Conservation (phyloP, 768 basidiomycete genomes). For the Suillus subluteus region DNA sequence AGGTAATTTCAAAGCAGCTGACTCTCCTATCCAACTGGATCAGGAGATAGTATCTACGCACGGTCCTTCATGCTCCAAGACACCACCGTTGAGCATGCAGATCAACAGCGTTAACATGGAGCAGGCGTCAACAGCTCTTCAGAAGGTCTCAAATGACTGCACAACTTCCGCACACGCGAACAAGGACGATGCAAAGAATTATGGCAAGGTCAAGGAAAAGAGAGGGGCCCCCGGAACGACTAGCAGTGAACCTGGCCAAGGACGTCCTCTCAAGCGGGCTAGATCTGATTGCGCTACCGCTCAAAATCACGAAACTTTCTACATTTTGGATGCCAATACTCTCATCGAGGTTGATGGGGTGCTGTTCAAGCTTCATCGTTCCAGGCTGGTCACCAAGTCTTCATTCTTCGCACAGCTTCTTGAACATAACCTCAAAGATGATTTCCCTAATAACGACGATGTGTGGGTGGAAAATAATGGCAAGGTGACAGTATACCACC, state of each 20-base stretch:
- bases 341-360: constrained; percentile 36
- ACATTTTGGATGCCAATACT: constrained; percentile 40
- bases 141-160: neutral
- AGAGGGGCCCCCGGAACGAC: neutral
- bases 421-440: constrained; percentile 8
- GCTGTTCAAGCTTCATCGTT: constrained; percentile 40
- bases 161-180: neutral
- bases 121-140: neutral
- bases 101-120: neutral
- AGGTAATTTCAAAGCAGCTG: neutral
- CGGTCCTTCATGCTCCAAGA: neutral
- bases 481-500: constrained; percentile 3
- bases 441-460: neutral
- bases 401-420: constrained; percentile 37
- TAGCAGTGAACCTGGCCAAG: neutral
- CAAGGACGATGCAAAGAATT: neutral
- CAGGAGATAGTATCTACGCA: neutral
- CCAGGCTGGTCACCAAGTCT: constrained; percentile 35
- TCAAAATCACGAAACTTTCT: constrained; percentile 25
- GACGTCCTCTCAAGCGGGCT: neutral
- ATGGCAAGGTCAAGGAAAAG: neutral
- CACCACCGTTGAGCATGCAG: neutral
- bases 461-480: constrained; percentile 1
- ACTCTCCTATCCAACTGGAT: neutral
- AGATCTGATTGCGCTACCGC: neutral